Percentiles rank a stretch among this genome's conserved stretches.
Conservation (phyloP, 108 stramenopile species). For the Cyclotella atomus region DNA sequence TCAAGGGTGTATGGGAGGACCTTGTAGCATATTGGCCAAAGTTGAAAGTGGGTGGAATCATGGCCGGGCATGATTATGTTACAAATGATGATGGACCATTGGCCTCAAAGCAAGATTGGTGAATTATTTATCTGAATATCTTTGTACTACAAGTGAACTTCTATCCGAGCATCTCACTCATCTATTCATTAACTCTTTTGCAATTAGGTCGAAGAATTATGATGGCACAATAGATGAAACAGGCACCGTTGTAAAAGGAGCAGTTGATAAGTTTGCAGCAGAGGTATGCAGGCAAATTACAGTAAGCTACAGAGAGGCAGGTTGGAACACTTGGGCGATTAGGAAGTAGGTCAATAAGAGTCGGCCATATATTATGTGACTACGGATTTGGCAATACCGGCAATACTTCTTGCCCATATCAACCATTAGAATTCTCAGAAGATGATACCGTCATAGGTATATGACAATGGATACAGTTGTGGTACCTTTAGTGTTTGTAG, state of each 20-base stretch:
- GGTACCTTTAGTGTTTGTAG: no score
- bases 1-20: conserved; percentile 43
- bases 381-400: no score
- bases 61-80: conserved; percentile 45
- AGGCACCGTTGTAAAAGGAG: conserved; percentile 18
- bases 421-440: no score
- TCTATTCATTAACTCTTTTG: no score
- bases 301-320: conserved; percentile 4
- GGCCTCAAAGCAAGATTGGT: conserved; percentile 13
- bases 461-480: no score
- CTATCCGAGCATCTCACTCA: no score
- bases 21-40: conserved; percentile 49
- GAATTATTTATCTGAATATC: no score
- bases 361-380: no score
- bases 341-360: no score
- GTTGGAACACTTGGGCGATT: conserved; percentile 12
- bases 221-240: conserved; percentile 20
- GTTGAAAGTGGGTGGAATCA: conserved; percentile 39
- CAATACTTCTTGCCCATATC: no score
- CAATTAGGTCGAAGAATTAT: conserved; percentile 12
- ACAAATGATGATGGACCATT: conserved; percentile 14
- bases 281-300: conserved; percentile 13
- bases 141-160: no score
- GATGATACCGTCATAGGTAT: no score
- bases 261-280: conserved; percentile 15